Evolutionary conservation across 225 moss, liverwort and hornwort genomes (phyloP).

Genomic region (Polytrichum formosum): DNA sequence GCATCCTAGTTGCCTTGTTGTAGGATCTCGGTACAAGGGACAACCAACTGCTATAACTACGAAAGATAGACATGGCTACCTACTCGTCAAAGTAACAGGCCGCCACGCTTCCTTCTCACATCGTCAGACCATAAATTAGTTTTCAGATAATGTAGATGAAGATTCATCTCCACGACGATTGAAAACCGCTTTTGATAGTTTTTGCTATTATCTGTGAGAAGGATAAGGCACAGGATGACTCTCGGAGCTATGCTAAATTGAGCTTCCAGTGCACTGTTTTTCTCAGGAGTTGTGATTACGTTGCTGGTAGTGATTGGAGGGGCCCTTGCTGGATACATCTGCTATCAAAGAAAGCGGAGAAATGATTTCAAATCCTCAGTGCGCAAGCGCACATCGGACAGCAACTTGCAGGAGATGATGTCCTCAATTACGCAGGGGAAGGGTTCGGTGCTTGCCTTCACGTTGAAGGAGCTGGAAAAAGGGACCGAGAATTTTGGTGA

Average conservation of each 20-base stretch:
- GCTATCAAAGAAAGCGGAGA: conserved; percentile 30
- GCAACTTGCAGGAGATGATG: conserved; percentile 47
- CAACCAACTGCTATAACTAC: too few species aligned
- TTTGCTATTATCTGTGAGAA: too few species aligned
- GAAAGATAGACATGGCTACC: too few species aligned
- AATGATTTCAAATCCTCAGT: conserved; percentile 11
- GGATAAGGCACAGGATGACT: not conserved
- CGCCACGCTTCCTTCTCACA: too few species aligned
- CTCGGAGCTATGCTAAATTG: conserved; percentile 10
- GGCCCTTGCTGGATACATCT: conserved; percentile 27
- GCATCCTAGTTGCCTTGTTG: too few species aligned
- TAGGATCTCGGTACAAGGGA: too few species aligned
- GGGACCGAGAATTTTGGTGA: conserved; percentile 80
- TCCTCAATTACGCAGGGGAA: conserved; percentile 37
- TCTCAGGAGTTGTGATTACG: conserved; percentile 31
- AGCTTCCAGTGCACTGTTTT: conserved; percentile 5
- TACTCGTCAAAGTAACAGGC: too few species aligned
- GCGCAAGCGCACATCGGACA: conserved; percentile 31
- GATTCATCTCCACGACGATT: too few species aligned
- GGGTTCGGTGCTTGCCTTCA: conserved; percentile 45
- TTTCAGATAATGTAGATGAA: too few species aligned
- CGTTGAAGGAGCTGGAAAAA: conserved; percentile 68
- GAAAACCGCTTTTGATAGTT: too few species aligned
- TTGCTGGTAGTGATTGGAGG: conserved; percentile 33
- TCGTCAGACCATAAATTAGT: too few species aligned